Evolutionary conservation across 2,329 filamentous ascomycete genomes (phyloP).

Genomic region (Colletotrichum coccodes): DNA sequence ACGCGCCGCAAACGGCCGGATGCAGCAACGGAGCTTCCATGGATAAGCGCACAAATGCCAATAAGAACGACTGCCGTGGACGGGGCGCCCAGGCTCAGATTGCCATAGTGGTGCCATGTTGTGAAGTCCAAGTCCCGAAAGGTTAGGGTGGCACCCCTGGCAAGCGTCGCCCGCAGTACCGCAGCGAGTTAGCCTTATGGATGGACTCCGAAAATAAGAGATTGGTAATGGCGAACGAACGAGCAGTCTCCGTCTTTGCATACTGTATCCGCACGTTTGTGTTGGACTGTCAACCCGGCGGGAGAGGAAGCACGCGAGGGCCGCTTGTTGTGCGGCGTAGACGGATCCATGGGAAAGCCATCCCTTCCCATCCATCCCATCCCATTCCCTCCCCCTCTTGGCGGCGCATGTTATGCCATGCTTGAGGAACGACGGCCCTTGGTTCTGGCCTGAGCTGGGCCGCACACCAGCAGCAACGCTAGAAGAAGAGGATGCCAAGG

Average conservation of each 20-base stretch:
- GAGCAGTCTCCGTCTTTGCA: background rate
- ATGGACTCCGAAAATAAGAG: slow-evolving; percentile 20
- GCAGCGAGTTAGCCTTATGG: slow-evolving; percentile 30
- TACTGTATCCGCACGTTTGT: background rate
- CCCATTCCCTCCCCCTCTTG: background rate
- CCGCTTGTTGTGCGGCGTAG: slow-evolving; percentile 14
- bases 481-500: background rate
- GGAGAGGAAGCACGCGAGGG: slow-evolving; percentile 8
- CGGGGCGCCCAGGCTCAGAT: slow-evolving; percentile 21
- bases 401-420: slow-evolving; percentile 1
- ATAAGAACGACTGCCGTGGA: slow-evolving; percentile 27
- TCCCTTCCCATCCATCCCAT: slow-evolving; percentile 10
- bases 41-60: slow-evolving; percentile 24
- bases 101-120: slow-evolving; percentile 31
- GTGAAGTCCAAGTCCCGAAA: slow-evolving; percentile 27
- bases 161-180: slow-evolving; percentile 28
- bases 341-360: slow-evolving; percentile 17
- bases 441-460: slow-evolving; percentile 7
- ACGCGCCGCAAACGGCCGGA: slow-evolving; percentile 5
- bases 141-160: slow-evolving; percentile 6
- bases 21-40: slow-evolving; percentile 10
- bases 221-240: slow-evolving; percentile 20
- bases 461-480: slow-evolving; percentile 22
- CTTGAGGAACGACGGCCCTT: slow-evolving; percentile 13
- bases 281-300: background rate